phyloP scores from a whole-genome alignment of 2,329 filamentous ascomycete genomes.

The Xylaria sp. region DNA sequence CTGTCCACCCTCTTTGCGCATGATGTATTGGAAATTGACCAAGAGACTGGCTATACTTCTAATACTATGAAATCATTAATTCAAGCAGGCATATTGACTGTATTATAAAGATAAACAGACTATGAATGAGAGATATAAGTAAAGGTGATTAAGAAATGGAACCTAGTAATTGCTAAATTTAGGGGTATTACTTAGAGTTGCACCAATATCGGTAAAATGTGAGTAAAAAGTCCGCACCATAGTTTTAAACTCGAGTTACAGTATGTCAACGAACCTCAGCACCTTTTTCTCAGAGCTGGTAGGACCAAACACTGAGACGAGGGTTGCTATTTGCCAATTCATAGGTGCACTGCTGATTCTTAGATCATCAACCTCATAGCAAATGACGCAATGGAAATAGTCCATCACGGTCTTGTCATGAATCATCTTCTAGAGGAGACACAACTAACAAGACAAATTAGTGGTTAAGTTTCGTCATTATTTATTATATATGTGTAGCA shows the following conservation, averaged over 20 bases:
- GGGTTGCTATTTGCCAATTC: conserved; percentile 1
- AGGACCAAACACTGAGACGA: neutral
- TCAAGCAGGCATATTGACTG: neutral
- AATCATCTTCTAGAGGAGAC: neutral
- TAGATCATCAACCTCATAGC: neutral
- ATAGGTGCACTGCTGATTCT: neutral
- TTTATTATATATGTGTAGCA: neutral
- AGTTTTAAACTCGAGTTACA: neutral
- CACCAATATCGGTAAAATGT: no score
- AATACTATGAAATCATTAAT: neutral
- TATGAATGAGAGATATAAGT: no score
- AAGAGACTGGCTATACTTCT: neutral
- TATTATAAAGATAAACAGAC: no score
- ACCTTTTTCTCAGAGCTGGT: neutral
- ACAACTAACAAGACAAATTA: neutral
- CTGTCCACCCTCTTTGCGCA: neutral
- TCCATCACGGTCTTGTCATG: neutral
- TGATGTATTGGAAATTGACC: neutral
- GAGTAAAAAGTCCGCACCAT: neutral
- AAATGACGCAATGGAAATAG: conserved; percentile 5
- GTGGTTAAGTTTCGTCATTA: neutral
- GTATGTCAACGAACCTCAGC: neutral
- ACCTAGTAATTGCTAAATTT: neutral
- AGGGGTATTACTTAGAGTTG: no score
- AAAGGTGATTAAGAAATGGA: neutral